phyloP scores from a whole-genome alignment of 2,329 filamentous ascomycete species.

The Colletotrichum horii region DNA sequence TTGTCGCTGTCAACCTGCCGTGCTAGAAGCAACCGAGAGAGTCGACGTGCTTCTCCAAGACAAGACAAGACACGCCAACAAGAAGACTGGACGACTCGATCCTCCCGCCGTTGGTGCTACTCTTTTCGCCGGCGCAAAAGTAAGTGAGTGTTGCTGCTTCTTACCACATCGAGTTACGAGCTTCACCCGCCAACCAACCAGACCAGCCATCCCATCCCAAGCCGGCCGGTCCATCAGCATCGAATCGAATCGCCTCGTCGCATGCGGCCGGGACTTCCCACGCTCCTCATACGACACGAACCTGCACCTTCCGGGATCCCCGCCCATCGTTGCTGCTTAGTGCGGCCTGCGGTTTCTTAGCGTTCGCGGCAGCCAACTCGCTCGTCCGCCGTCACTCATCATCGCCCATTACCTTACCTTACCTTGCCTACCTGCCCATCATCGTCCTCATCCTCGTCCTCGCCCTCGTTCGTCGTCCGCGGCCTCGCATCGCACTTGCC shows the following conservation, averaged over 20 bases:
- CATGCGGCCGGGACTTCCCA: constrained; percentile 12
- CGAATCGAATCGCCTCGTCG: constrained; percentile 12
- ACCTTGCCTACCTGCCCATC: neutral
- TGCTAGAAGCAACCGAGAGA: neutral
- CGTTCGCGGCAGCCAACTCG: neutral
- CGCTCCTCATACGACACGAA: constrained; percentile 10
- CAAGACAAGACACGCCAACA: neutral
- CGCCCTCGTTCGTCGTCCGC: neutral
- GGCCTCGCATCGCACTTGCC: neutral
- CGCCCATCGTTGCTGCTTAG: constrained; percentile 1
- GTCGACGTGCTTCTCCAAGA: neutral
- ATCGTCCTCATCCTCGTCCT: neutral
- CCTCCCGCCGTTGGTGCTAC: neutral
- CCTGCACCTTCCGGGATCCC: constrained; percentile 12
- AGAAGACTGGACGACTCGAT: neutral
- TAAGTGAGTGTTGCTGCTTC: neutral
- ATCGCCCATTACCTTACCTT: neutral
- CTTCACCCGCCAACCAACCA: neutral
- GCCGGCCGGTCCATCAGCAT: neutral
- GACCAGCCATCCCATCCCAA: neutral
- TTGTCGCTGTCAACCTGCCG: neutral
- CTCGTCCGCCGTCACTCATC: neutral
- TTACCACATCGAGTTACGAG: constrained; percentile 1
- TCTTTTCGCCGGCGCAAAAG: neutral
- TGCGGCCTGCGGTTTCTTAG: neutral